Evolutionary conservation across 1,139 yeast species (phyloP).

Genomic region (Arxiozyma telluris): DNA sequence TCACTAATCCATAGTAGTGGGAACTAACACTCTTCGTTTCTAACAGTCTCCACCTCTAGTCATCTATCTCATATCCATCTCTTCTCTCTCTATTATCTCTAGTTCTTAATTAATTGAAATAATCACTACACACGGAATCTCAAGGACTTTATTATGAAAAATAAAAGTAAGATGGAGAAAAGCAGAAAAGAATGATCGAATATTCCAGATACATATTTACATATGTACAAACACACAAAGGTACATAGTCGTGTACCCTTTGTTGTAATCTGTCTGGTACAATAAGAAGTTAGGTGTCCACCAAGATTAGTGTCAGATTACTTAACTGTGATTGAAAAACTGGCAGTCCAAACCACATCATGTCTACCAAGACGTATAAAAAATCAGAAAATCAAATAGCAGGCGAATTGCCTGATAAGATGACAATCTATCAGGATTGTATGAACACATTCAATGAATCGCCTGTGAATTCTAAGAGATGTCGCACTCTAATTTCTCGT

Average conservation of each 20-base stretch:
- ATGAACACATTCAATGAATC: constrained; percentile 86
- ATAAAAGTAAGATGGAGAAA: neutral
- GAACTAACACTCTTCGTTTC: neutral
- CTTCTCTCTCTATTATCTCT: neutral
- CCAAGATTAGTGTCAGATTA: neutral
- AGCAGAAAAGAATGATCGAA: neutral
- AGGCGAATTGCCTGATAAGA: constrained; percentile 72
- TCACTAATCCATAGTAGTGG: neutral
- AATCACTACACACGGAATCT: neutral
- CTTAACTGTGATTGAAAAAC: neutral
- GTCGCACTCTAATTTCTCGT: constrained; percentile 58
- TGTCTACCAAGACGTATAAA: constrained; percentile 78
- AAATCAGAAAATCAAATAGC: constrained; percentile 70
- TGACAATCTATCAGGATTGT: constrained; percentile 97
- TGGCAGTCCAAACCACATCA: constrained; percentile 21
- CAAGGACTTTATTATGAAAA: neutral
- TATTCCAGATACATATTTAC: neutral
- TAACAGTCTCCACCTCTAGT: no score
- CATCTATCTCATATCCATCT: neutral
- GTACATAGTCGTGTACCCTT: neutral
- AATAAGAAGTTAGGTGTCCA: neutral
- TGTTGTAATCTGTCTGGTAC: neutral
- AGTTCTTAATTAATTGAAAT: neutral
- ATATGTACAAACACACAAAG: neutral
- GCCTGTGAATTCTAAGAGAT: constrained; percentile 80